Base-by-base conservation (phyloP, 2,329 filamentous ascomycete species). In the Ascochyta lentis region DNA sequence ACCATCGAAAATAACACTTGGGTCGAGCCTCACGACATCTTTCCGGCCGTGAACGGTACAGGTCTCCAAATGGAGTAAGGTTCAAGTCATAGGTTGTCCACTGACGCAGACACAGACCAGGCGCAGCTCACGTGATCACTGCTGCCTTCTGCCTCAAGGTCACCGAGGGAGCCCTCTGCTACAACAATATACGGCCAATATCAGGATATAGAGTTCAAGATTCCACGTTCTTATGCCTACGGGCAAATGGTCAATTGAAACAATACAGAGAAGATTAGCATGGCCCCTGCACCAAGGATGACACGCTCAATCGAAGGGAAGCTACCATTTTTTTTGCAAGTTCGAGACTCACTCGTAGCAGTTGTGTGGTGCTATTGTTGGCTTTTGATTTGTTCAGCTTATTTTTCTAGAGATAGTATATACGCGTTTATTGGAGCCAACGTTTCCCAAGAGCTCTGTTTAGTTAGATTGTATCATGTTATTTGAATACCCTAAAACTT, bases 261-360 rank as follows among this genome's bases (percentile, higher is more conserved):
- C 63, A 58, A 73, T 72, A 73, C 68, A 72, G 70, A 73, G 70
- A 73, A 72, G 69, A 72, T 73, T 73, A 73, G 70, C 70, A 82
- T 83, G 78, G 79, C 78, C 78, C 84, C 84, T 86, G 84, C 84
- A 86, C 90, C 92, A 94, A 94, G 90, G 90, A 93, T 94, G 90
- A 93, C 89, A 92, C 69, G 69, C 71, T 58, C 54, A 65, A 68
- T 69, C 64, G 71, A 71, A 71, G 67, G 71, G 66, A 70, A 70
- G 69, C 69, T 66, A 70, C 68, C 67, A 69, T 71, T 72, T 71
- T 70, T 71, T 68, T 68, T 27, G 22, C 31, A 10, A 16, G 33
- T 35, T 35, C 33, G 33, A 35, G 6, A 8, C 33, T 35, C 9
- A 3, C n/a, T 16, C n/a, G 33, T 16, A 1, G 4, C 33, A 35